phyloP scores from a whole-genome alignment of 495 filamentous ascomycete species.

The Hyphodiscus hymeniophilus region DNA sequence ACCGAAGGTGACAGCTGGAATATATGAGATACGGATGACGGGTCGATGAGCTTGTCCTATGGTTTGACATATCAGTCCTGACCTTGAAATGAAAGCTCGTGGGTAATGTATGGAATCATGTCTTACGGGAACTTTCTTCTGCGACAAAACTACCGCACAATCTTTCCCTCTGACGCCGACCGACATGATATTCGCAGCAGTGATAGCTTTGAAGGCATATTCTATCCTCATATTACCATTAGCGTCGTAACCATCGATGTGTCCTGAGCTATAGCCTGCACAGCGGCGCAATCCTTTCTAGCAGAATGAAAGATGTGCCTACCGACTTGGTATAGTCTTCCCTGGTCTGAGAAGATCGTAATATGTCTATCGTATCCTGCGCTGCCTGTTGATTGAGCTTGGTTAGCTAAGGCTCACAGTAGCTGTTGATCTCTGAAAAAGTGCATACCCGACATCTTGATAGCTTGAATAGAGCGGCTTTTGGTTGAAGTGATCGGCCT shows the following conservation, averaged over 20 bases:
- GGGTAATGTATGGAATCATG: conserved; percentile 29
- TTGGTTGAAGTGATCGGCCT: neutral
- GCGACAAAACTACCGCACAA: conserved; percentile 93
- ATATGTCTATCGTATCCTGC: conserved; percentile 97
- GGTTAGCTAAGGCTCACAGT: conserved; percentile 12
- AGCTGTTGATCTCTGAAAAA: conserved; percentile 1
- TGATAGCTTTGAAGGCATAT: conserved; percentile 99
- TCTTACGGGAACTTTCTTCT: conserved; percentile 98
- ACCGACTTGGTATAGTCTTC: conserved; percentile 99
- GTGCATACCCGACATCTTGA: conserved; percentile 32
- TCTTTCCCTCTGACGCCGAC: conserved; percentile 92
- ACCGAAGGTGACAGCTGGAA: conserved; percentile 95
- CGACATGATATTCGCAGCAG: conserved; percentile 96
- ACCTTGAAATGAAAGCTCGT: conserved; percentile 23
- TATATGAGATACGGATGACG: conserved; percentile 91
- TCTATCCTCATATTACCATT: conserved; percentile 42
- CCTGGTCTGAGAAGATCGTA: conserved; percentile 99
- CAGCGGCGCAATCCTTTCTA: too few species aligned
- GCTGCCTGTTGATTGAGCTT: conserved; percentile 53
- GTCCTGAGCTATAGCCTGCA: too few species aligned
- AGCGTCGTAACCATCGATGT: neutral
- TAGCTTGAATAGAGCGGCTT: conserved; percentile 2
- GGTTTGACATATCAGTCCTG: conserved; percentile 21
- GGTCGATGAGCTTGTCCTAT: conserved; percentile 98
- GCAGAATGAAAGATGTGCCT: conserved; percentile 16